Conservation (phyloP, 208 protist species). For the Trypanosoma grayi region DNA sequence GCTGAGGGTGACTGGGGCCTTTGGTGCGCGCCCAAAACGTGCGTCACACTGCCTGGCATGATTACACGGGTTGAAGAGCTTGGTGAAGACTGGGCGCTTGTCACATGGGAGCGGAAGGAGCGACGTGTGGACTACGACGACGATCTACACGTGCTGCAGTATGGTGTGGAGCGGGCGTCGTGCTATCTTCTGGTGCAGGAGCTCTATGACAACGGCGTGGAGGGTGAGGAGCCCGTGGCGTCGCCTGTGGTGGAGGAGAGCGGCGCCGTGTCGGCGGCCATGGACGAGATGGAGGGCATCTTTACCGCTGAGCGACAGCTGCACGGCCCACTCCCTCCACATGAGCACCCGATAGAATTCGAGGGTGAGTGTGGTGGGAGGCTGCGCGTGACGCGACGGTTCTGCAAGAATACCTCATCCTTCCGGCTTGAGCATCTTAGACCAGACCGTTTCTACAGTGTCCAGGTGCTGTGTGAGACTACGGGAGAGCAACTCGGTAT, state of each 20-base stretch:
- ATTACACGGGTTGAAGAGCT: slow-evolving; percentile 51
- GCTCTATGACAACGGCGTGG: slow-evolving; percentile 29
- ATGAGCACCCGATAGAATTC: slow-evolving; percentile 26
- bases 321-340: slow-evolving; percentile 7
- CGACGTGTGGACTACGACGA: slow-evolving; percentile 79
- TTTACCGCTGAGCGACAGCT: slow-evolving; percentile 5
- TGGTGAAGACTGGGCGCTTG: slow-evolving; percentile 72
- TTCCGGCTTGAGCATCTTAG: slow-evolving; percentile 39
- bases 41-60: slow-evolving; percentile 82
- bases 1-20: slow-evolving; percentile 86
- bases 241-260: slow-evolving; percentile 8
- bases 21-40: slow-evolving; percentile 79
- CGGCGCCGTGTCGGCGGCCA: background rate
- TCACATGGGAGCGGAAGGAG: slow-evolving; percentile 64
- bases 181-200: slow-evolving; percentile 81
- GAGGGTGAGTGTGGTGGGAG: slow-evolving; percentile 21
- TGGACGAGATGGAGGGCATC: slow-evolving; percentile 28
- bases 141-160: slow-evolving; percentile 83
- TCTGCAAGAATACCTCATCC: slow-evolving; percentile 7
- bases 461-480: slow-evolving; percentile 81
- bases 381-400: slow-evolving; percentile 28
- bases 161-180: slow-evolving; percentile 57
- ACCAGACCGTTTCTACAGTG: slow-evolving; percentile 66
- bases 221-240: slow-evolving; percentile 9
- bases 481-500: slow-evolving; percentile 70